Conservation (phyloP, 1,139 yeast genomes). For the Sugiyamaella pinicola region DNA sequence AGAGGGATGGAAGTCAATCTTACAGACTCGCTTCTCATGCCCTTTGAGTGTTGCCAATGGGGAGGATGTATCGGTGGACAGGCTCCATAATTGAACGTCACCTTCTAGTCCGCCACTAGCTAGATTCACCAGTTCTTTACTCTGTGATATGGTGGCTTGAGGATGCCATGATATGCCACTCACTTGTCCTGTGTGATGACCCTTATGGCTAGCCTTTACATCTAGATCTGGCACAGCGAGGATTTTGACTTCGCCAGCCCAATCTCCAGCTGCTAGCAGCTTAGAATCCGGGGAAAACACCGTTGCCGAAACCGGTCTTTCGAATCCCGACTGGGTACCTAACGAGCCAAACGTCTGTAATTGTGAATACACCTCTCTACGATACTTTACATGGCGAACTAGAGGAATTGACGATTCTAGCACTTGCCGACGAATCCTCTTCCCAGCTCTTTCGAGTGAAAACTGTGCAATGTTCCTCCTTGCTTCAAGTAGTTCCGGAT, state of each 20-base stretch:
- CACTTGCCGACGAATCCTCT: constrained; percentile 46
- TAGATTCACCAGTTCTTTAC: constrained; percentile 29
- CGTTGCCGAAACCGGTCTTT: constrained; percentile 68
- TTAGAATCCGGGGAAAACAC: constrained; percentile 48
- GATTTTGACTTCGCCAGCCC: constrained; percentile 75
- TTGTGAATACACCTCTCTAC: constrained; percentile 51
- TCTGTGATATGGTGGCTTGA: constrained; percentile 30
- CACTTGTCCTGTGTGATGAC: constrained; percentile 62
- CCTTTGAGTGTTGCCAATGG: constrained; percentile 38
- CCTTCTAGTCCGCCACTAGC: constrained; percentile 74
- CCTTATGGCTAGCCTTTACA: constrained; percentile 37
- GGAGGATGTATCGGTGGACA: constrained; percentile 14
- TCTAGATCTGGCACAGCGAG: constrained; percentile 49
- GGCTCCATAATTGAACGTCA: constrained; percentile 51
- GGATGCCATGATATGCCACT: constrained; percentile 72
- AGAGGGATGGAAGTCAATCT: constrained; percentile 67
- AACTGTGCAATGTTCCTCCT: constrained; percentile 55
- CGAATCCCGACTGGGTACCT: constrained; percentile 72
- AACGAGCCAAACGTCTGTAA: constrained; percentile 50
- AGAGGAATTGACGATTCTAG: constrained; percentile 31
- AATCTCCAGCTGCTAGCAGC: constrained; percentile 68
- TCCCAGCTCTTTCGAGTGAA: constrained; percentile 53
- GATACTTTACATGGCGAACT: constrained; percentile 44
- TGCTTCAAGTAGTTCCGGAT: constrained; percentile 54
- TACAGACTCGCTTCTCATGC: constrained; percentile 62